Conservation (phyloP, 805 yeast genomes). For the Allodekkera sacchari region DNA sequence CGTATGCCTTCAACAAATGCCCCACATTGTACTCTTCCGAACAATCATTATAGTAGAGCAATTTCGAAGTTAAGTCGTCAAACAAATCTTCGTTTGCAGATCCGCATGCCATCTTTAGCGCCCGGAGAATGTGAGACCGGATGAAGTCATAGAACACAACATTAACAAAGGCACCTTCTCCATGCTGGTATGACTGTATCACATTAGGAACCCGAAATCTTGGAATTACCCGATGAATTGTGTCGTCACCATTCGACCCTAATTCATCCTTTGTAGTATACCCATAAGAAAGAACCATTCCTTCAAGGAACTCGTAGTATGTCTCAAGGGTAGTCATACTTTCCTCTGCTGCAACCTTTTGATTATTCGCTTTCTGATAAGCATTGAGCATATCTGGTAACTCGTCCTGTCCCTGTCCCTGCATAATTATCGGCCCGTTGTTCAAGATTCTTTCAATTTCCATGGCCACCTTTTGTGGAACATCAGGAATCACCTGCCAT, state of each 20-base stretch:
- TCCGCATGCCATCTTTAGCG: conserved; percentile 16
- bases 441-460: conserved; percentile 51
- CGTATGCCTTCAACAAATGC: conserved; percentile 33
- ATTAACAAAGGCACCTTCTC: conserved; percentile 37
- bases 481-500: conserved; percentile 57
- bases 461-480: conserved; percentile 53
- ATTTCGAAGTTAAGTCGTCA: conserved; percentile 7
- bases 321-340: neutral
- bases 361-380: conserved; percentile 16
- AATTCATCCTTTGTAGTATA: conserved; percentile 77
- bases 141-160: conserved; percentile 77
- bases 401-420: conserved; percentile 1
- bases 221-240: conserved; percentile 52
- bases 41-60: conserved; percentile 24
- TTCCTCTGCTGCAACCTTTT: conserved; percentile 1
- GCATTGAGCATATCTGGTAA: conserved; percentile 15
- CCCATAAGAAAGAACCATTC: conserved; percentile 42
- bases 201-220: conserved; percentile 71
- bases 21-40: conserved; percentile 34
- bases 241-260: conserved; percentile 85
- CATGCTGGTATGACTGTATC: conserved; percentile 41
- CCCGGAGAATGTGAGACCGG: conserved; percentile 23
- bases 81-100: conserved; percentile 8
- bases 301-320: neutral
- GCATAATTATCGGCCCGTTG: conserved; percentile 32